Evolutionary conservation across 768 basidiomycete genomes (phyloP).

Genomic region (Neoboletus brunneissimus): DNA sequence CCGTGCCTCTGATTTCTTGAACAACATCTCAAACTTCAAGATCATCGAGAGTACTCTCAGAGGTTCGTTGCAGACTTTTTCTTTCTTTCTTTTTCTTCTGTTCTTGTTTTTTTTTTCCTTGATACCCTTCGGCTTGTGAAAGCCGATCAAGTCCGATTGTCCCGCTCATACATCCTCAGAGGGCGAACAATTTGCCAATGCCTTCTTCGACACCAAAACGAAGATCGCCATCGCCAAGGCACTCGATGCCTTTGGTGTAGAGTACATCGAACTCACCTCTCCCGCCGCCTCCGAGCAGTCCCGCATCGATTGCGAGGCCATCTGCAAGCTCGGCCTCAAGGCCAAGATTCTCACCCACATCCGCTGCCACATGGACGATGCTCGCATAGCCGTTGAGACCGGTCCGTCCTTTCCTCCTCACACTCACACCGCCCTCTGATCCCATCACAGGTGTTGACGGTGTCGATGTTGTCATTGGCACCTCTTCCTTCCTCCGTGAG

Average conservation of each 20-base stretch:
- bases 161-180: slow-evolving; percentile 45
- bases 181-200: slow-evolving; percentile 99
- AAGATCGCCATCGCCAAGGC: slow-evolving; percentile 99
- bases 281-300: slow-evolving; percentile 98
- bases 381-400: slow-evolving; percentile 96
- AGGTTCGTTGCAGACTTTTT: slow-evolving; percentile 49
- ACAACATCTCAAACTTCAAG: slow-evolving; percentile 89
- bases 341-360: slow-evolving; percentile 98
- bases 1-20: slow-evolving; percentile 88
- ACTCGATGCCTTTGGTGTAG: slow-evolving; percentile 97
- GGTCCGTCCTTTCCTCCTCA: slow-evolving; percentile 45
- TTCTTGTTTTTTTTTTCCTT: not conserved
- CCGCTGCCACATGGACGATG: slow-evolving; percentile 99
- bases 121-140: not conserved
- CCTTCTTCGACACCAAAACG: slow-evolving; percentile 99
- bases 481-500: slow-evolving; percentile 97
- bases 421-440: not conserved
- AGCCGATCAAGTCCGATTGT: slow-evolving; percentile 13
- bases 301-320: slow-evolving; percentile 89
- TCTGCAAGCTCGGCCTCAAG: slow-evolving; percentile 97
- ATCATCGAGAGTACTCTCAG: slow-evolving; percentile 97
- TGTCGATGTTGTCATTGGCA: slow-evolving; percentile 98
- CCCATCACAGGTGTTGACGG: slow-evolving; percentile 80
- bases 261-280: slow-evolving; percentile 99
- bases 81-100: not conserved